Conservation (phyloP, 306 rosid genomes). For the Malus asiatica region DNA sequence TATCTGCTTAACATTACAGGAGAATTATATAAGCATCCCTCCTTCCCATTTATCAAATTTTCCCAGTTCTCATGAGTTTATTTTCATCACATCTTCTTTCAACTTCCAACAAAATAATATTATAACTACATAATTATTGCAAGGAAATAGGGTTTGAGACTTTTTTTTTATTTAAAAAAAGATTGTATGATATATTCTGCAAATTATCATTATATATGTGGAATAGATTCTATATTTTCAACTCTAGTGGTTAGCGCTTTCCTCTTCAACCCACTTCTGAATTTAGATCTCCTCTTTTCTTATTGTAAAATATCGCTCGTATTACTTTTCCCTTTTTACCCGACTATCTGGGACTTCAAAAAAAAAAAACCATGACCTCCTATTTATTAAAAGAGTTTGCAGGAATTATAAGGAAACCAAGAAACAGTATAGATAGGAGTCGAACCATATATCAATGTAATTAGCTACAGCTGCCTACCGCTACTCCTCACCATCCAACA, state of each 20-base stretch:
- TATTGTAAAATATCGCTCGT: no score
- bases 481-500: neutral
- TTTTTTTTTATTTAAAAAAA: no score
- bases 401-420: neutral
- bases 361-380: neutral
- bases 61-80: no score
- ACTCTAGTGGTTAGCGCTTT: no score
- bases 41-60: no score
- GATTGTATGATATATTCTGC: no score
- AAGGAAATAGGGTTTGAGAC: neutral
- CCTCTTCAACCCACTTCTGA: fast-evolving
- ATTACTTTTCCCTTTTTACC: neutral
- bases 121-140: no score
- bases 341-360: neutral
- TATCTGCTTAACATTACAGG: no score
- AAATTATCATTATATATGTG: no score
- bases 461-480: neutral
- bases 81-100: neutral
- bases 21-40: no score
- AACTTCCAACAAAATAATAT: neutral
- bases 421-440: neutral
- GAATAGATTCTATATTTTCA: no score
- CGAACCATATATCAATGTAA: neutral
- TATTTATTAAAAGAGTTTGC: neutral
- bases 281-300: no score